Evolutionary conservation across 2,329 filamentous ascomycete species (phyloP), one percentile per base, ranked within the genome.

Genomic region (Lachnellula cervina): DNA sequence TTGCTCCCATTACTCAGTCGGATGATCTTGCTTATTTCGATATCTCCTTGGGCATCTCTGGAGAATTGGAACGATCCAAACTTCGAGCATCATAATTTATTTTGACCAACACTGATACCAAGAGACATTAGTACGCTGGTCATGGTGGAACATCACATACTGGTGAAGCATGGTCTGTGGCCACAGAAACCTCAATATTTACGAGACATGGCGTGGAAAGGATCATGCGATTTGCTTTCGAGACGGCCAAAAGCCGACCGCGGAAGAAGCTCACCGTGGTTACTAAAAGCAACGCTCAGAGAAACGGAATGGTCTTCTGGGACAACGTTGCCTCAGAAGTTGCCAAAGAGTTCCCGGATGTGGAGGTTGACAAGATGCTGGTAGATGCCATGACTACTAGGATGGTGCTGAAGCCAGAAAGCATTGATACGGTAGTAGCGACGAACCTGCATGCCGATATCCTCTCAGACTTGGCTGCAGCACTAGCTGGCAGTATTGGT

Each of bases 281-380:
- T 17, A 85, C 82, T 1, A 87, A 87, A 71, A 82, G 78, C 54
- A 87, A 87, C 66, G 82, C 83, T 0, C 82, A 86, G 70, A 73
- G 83, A 2, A 83, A 86, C 61, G 83, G 83, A 0, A 84, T 87
- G 81, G 83, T 87, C 0, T 76, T 87, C 60, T 86, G 84, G 84
- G 84, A 87, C 64, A 78, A 84, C 62, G 74, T 87, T 11, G 81
- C 80, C 0, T 68, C 69, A 1, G 72, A 76, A n/a, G 77, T 86
- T 14, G 75, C 77, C 0, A 74, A 71, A 54, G 81, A 84, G 0
- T 86, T 80, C 61, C 79, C 80, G 0, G 81, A 85, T 60, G 82
- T 86, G 2, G 73, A 73, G 70, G 72, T 76, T 50, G 82, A 86
- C 59, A 85, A 84, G 73, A 58, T 61, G 54, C 28, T 61, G 43